Conservation (phyloP, 1,139 yeast species). For the Pichiaceae sp. region DNA sequence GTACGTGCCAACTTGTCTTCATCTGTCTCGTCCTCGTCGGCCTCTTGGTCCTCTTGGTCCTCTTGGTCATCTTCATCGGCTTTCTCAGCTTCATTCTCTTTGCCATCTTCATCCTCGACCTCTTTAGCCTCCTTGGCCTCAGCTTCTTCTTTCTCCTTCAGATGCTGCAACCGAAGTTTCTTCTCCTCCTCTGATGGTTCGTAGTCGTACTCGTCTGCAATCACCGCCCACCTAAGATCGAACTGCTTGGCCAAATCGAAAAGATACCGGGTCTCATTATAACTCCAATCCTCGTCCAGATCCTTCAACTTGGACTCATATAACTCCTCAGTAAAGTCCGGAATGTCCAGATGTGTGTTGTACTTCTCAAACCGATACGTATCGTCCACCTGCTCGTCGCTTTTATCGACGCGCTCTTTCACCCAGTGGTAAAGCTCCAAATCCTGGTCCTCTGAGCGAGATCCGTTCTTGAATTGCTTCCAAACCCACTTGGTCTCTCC, state of each 20-base stretch:
- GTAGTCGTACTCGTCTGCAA: constrained; percentile 63
- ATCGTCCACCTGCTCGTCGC: constrained; percentile 24
- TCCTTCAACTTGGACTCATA: constrained; percentile 43
- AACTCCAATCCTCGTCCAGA: constrained; percentile 49
- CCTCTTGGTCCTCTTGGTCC: neutral
- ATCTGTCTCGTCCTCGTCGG: neutral
- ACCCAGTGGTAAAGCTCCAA: constrained; percentile 76
- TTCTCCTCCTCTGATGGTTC: constrained; percentile 6
- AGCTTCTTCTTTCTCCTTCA: neutral
- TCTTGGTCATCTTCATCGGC: neutral
- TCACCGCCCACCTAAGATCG: constrained; percentile 84
- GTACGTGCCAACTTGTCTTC: constrained; percentile 24
- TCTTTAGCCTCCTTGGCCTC: neutral
- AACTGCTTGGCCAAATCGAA: constrained; percentile 65
- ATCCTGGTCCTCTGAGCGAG: constrained; percentile 32
- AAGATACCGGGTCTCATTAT: constrained; percentile 67
- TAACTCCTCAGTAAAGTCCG: constrained; percentile 59
- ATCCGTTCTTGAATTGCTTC: constrained; percentile 50
- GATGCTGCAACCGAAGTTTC: too few relatives aligned
- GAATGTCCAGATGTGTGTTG: constrained; percentile 62
- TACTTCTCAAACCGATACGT: constrained; percentile 72
- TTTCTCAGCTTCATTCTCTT: neutral
- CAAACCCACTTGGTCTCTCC: constrained; percentile 48
- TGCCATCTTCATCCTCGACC: neutral
- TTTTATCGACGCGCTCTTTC: constrained; percentile 23